phyloP scores from a whole-genome alignment of 73 alveolate genomes.

The Symbiodinium pilosum region DNA sequence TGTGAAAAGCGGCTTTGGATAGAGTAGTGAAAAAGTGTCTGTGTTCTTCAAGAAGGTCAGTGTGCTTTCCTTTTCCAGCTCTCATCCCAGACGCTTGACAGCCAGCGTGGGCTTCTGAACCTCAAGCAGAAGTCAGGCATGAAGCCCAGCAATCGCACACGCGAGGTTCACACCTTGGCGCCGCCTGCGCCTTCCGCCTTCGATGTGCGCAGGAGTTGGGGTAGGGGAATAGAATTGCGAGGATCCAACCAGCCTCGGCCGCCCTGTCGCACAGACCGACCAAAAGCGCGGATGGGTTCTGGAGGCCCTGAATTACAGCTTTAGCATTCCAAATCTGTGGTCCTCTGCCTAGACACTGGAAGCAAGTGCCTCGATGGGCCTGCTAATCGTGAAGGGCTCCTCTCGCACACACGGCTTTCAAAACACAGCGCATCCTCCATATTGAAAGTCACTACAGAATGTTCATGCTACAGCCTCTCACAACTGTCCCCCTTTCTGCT shows the following conservation, averaged over 20 bases:
- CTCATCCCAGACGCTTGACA: slow-evolving; percentile 46
- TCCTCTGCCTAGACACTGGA: too few relatives aligned
- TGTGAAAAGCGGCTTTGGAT: too few relatives aligned
- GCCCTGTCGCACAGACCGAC: slow-evolving; percentile 66
- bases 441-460: too few relatives aligned
- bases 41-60: too few relatives aligned
- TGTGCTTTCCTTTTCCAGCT: background rate
- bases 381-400: slow-evolving; percentile 60
- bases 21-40: too few relatives aligned
- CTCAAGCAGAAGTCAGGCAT: background rate
- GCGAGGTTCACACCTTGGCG: background rate
- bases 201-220: background rate
- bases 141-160: too few relatives aligned
- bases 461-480: too few relatives aligned
- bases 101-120: slow-evolving; percentile 82
- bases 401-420: too few relatives aligned
- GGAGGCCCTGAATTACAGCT: slow-evolving; percentile 69
- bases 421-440: too few relatives aligned
- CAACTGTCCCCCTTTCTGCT: too few relatives aligned
- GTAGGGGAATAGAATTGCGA: background rate
- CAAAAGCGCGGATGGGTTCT: slow-evolving; percentile 66
- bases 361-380: slow-evolving; percentile 38
- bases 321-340: too few relatives aligned
- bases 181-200: background rate
- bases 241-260: slow-evolving; percentile 25